These are phyloP conservation scores for Saccharomycopsis sp. DNA, from an alignment of 805 yeast species.

Conservation along the genomic window DNA sequence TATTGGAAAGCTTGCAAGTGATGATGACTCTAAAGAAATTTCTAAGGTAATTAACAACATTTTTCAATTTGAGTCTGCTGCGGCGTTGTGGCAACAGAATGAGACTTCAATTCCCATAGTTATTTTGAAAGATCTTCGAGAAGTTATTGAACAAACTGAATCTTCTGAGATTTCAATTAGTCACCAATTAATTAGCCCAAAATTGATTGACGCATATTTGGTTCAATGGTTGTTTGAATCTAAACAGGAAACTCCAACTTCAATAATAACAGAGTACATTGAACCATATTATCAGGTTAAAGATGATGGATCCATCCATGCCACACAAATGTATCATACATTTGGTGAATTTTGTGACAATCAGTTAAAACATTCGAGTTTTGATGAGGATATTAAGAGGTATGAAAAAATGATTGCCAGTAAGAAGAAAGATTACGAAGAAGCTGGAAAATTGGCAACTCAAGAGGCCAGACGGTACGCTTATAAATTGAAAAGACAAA, in stretches of 20 bases:
- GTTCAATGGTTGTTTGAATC: conserved; percentile 71
- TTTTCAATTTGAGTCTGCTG: conserved; percentile 46
- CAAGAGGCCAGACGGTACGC: conserved; percentile 47
- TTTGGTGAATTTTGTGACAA: conserved; percentile 71
- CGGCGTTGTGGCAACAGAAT: conserved; percentile 58
- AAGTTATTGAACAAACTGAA: conserved; percentile 13
- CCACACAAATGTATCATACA: conserved; percentile 42
- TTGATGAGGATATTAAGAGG: conserved; percentile 39
- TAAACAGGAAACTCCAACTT: conserved; percentile 55
- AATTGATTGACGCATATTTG: conserved; percentile 33
- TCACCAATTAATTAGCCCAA: conserved; percentile 22
- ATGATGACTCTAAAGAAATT: conserved; percentile 16
- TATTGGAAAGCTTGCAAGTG: conserved; percentile 24
- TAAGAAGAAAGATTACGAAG: conserved; percentile 42
- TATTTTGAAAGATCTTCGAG: conserved; percentile 36
- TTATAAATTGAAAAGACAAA: conserved; percentile 41
- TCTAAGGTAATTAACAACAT: conserved; percentile 15
- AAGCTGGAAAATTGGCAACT: conserved; percentile 41
- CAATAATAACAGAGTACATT: conserved; percentile 52
- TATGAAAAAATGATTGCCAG: conserved; percentile 34
- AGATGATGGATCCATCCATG: neutral
- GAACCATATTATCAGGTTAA: conserved; percentile 27
- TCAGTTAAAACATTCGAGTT: conserved; percentile 43
- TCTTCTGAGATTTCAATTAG: conserved; percentile 16
- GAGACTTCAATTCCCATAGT: conserved; percentile 50